Base-by-base conservation (phyloP, 2,329 filamentous ascomycete species). In the Stemphylium vesicarium region DNA sequence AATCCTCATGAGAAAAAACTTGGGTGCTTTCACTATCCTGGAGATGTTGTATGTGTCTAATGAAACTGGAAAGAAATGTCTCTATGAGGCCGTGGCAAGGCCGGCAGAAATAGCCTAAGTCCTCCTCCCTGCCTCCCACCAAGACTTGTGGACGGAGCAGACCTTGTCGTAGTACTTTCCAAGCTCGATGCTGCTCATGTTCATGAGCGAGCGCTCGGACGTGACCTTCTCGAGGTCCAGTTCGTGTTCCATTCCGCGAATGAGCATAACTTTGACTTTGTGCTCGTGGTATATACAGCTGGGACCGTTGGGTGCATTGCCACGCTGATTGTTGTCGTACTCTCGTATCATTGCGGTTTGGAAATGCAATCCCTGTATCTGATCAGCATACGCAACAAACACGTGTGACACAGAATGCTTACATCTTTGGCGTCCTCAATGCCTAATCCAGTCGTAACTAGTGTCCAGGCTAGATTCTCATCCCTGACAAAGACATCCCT, bases 191-290 rank as follows among this genome's bases (percentile, higher is more conserved):
- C 49, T 39, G 7, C 45, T 40, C 60, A 64, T 61, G 4, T 22
- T 15, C 10, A 39, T 22, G 3, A 61, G 29, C 15, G 61, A 26
- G 2, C 31, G 32, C 37, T 53, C 50, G 1, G 56, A 59, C 9
- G 51, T 57, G 2, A 50, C 52, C 13, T 32, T 49, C 11, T 16
- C 10, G 12, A 56, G 42, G 15, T 64, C 56, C 18, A 64, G 26
- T 8, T 64, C 62, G 0, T 54, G 53, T 10, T 64, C 57, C 57
- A 64, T 56, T 1, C 47, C 4, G 13, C 16, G 44, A 9, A 60
- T 42, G 9, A 62, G 46, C 22, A 52, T 40, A 2, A 35, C 4
- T 13, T 33, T 46, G 10, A 26, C 13, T 7, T 48, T 47, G 29
- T 11, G 3, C 2, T 3, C 50, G 1, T 53, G 32, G 22, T 40